phyloP scores from a whole-genome alignment of 2,329 filamentous ascomycete genomes.

The Ambrosiella beaveri region DNA sequence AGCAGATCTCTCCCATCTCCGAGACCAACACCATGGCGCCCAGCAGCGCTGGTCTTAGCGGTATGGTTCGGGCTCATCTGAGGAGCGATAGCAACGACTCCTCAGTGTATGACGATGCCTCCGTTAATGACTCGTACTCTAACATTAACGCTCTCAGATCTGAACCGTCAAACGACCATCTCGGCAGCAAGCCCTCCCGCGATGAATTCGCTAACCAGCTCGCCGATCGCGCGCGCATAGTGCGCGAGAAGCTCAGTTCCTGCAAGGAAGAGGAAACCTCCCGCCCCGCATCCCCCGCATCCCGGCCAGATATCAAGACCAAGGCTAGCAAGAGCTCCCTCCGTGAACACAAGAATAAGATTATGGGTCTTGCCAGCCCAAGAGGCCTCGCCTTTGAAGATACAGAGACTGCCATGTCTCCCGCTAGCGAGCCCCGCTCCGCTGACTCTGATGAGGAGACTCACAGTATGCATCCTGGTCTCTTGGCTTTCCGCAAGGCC shows the following conservation, averaged over 20 bases:
- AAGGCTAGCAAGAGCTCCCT: conserved; percentile 55
- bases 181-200: neutral
- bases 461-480: conserved; percentile 28
- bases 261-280: conserved; percentile 44
- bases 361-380: conserved; percentile 35
- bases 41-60: conserved; percentile 45
- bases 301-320: conserved; percentile 29
- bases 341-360: conserved; percentile 40
- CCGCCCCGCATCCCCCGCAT: conserved; percentile 19
- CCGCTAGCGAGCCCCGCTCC: conserved; percentile 15
- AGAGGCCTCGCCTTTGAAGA: conserved; percentile 21
- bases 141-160: conserved; percentile 20
- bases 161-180: conserved; percentile 18
- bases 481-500: conserved; percentile 40
- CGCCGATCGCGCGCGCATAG: conserved; percentile 49
- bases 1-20: conserved; percentile 42
- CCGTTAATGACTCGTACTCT: conserved; percentile 20
- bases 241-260: conserved; percentile 55
- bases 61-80: conserved; percentile 70
- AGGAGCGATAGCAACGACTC: conserved; percentile 67
- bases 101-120: conserved; percentile 47
- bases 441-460: conserved; percentile 21
- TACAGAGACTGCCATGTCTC: conserved; percentile 5
- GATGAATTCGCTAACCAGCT: conserved; percentile 61
- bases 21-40: conserved; percentile 4